Conservation (phyloP, 257 asterid species). For the Solanum ahanhuiri region DNA sequence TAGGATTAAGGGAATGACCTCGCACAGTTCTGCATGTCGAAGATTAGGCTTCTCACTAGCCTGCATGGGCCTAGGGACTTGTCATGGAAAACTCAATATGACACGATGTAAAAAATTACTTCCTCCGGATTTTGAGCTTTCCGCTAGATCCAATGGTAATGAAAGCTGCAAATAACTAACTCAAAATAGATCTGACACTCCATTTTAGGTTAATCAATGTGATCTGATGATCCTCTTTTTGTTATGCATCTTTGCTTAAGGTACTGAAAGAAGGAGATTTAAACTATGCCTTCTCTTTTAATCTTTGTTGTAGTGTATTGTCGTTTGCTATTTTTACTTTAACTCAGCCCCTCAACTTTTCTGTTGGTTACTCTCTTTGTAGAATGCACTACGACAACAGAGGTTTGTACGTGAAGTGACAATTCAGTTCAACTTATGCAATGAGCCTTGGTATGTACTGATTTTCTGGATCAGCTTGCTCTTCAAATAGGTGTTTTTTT, state of each 20-base stretch:
- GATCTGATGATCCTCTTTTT: background rate
- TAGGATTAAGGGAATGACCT: too few relatives aligned
- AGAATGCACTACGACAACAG: slow-evolving; percentile 93
- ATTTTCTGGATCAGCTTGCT: background rate
- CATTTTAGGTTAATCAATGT: background rate
- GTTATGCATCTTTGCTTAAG: background rate
- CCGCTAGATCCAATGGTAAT: background rate
- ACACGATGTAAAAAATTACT: background rate
- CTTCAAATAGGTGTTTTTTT: background rate
- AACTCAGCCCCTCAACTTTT: background rate
- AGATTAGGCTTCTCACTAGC: background rate
- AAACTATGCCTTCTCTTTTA: background rate
- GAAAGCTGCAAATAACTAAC: background rate
- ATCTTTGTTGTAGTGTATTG: background rate
- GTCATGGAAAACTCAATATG: background rate
- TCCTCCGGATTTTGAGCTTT: background rate
- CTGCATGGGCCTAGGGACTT: background rate
- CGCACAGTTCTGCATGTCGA: background rate
- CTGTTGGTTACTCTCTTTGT: slow-evolving; percentile 2
- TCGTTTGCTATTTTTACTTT: background rate
- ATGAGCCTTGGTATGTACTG: slow-evolving; percentile 87
- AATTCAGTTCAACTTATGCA: slow-evolving; percentile 78
- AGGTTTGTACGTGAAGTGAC: slow-evolving; percentile 91
- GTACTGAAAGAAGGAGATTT: background rate
- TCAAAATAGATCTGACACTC: background rate